A percentile compares a stretch with the other conserved stretches of the same genome.
Evolutionary conservation across 371 early-diverging fungal genomes (phyloP).

Genomic region (Gilbertella persicaria): DNA sequence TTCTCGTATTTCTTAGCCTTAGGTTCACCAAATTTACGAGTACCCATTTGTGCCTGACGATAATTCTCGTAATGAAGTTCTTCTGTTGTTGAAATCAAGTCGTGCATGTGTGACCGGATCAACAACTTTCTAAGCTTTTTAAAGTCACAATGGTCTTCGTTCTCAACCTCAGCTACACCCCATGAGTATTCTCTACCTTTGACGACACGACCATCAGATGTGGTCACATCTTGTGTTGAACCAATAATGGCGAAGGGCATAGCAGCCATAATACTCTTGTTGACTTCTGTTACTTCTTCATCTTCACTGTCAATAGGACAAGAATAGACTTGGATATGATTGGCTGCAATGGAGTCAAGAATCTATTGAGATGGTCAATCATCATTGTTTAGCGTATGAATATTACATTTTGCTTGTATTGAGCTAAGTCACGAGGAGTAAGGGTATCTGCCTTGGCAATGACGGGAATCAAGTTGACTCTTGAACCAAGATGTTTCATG

Average conservation of each 20-base stretch:
- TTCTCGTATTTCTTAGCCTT: conserved; percentile 75
- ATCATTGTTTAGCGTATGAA: conserved; percentile 4
- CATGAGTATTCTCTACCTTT: conserved; percentile 89
- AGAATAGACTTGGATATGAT: conserved; percentile 72
- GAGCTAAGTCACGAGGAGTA: conserved; percentile 70
- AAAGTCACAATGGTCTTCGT: conserved; percentile 88
- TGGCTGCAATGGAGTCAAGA: conserved; percentile 66
- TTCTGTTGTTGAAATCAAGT: conserved; percentile 82
- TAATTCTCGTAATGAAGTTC: conserved; percentile 87
- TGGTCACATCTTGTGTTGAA: conserved; percentile 74
- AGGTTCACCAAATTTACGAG: conserved; percentile 74
- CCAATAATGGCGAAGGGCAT: conserved; percentile 95
- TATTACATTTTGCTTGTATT: conserved; percentile 71
- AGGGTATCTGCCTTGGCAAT: conserved; percentile 65
- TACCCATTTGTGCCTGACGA: conserved; percentile 75
- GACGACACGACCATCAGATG: conserved; percentile 68
- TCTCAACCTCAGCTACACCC: conserved; percentile 92
- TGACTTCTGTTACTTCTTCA: conserved; percentile 70
- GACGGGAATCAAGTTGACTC: conserved; percentile 85
- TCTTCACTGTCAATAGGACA: conserved; percentile 82
- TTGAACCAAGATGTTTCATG: conserved; percentile 77
- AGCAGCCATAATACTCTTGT: conserved; percentile 76
- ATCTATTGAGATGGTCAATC: conserved; percentile 39
- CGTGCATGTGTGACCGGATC: conserved; percentile 92
- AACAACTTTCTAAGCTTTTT: conserved; percentile 87